Base-by-base conservation (phyloP, 148 eudicot genomes). In the Cornus controversa region DNA sequence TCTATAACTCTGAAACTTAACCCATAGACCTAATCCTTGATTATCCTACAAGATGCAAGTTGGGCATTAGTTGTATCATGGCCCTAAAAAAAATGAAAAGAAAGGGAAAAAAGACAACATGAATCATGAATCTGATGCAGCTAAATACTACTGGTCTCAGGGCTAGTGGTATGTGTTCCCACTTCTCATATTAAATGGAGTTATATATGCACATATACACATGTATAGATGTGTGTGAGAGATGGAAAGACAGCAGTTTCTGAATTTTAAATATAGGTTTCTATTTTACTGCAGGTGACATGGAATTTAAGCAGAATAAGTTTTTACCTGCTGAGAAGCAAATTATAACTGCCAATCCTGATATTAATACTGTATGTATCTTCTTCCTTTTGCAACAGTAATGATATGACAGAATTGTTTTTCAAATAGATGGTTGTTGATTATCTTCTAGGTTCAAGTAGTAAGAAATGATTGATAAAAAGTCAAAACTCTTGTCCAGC, bases 231-330 rank as follows among this genome's bases (percentile, higher is more conserved):
- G 18, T 50, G 57, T 50, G 57, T 50, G 57, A 45, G 50, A 50
- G 1, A 50, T 13, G 57, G 18, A 16, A 50, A 50, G 57, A 50
- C 4, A 15, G 20, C 64, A 54, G 60, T 20, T 50, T 15, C 20
- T 50, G 57, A 50, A 16, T 14, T 26, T 2, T 70, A 67, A 6
- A 58, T 22, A 8, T 53, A 24, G 37, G 65, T 60, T 29, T 66
- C 16, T 42, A 25, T 73, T 70, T 75, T 74, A 28, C 72, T 88
- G 80, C 89, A 94, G 98, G 98, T 83, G 98, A 87, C 79, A 96
- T 93, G 99, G 99, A 93, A 80, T 96, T 96, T 83, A 96, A 96
- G 97, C 97, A 91, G 87, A 96, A 93, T 63, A 96, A 96, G 85
- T 92, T 89, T 80, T 82, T 96, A 78, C 91, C 99, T 37, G 93